A percentile compares a stretch with the other conserved stretches of the same genome.
phyloP scores from a whole-genome alignment of 139 green algal species.

The Chlorella sp. region DNA sequence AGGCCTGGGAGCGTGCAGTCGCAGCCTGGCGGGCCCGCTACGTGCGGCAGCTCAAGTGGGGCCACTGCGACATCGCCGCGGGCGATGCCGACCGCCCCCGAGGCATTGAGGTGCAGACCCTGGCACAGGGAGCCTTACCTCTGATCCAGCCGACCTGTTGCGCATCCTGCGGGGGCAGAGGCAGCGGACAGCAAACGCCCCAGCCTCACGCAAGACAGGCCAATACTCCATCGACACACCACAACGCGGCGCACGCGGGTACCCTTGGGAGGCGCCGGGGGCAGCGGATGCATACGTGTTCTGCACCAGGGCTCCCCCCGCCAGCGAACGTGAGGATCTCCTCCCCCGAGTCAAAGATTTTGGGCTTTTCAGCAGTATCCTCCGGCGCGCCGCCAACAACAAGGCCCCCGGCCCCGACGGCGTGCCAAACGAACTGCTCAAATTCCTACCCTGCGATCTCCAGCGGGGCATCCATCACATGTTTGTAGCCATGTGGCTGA shows the following conservation, averaged over 20 bases:
- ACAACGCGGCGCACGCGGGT: background rate
- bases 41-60: background rate
- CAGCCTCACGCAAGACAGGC: background rate
- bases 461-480: slow-evolving; percentile 24
- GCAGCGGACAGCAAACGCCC: background rate
- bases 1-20: background rate
- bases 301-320: background rate
- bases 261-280: background rate
- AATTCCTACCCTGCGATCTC: slow-evolving; percentile 15
- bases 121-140: background rate
- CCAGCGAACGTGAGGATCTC: too few species aligned
- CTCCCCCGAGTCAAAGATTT: slow-evolving; percentile 9
- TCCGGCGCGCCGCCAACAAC: background rate
- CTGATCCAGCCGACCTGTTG: background rate
- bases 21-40: background rate
- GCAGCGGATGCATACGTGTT: background rate
- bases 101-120: background rate
- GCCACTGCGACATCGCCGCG: background rate
- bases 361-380: slow-evolving; percentile 8
- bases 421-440: slow-evolving; percentile 42
- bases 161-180: background rate
- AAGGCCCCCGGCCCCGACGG: slow-evolving; percentile 38
- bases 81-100: too few species aligned
- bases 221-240: background rate
- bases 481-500: slow-evolving; percentile 41